Percentiles rank a stretch among this genome's conserved stretches.
Conservation (phyloP, 2,329 filamentous ascomycete species). For the Penicillium sp. region DNA sequence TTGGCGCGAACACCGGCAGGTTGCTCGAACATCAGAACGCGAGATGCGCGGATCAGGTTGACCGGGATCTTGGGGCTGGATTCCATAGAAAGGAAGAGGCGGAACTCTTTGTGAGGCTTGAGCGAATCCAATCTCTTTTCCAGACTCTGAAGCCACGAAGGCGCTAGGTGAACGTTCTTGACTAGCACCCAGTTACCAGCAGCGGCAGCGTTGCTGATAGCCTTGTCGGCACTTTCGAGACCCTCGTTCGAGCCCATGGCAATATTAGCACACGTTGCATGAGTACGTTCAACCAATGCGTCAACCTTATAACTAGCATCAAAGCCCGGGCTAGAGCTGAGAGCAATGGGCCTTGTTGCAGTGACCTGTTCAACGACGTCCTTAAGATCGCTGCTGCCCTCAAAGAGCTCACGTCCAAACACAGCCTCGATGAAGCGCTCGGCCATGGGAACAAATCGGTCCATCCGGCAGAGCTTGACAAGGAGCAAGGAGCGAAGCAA, state of each 20-base stretch:
- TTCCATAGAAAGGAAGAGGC: slow-evolving; percentile 97
- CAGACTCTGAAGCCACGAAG: slow-evolving; percentile 92
- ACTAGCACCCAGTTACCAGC: slow-evolving; percentile 93
- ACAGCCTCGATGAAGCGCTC: slow-evolving; percentile 86
- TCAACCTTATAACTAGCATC: slow-evolving; percentile 99
- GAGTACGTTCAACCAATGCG: slow-evolving; percentile 79
- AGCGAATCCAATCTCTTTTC: slow-evolving; percentile 96
- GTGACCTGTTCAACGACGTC: slow-evolving; percentile 81
- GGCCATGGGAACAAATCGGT: slow-evolving; percentile 88
- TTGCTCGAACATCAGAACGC: slow-evolving; percentile 97
- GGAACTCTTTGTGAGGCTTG: slow-evolving; percentile 89
- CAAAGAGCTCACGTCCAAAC: slow-evolving; percentile 79
- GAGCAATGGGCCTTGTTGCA: slow-evolving; percentile 78
- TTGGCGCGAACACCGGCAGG: slow-evolving; percentile 94
- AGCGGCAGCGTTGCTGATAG: slow-evolving; percentile 86
- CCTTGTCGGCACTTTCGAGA: slow-evolving; percentile 88
- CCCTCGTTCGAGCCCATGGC: slow-evolving; percentile 99
- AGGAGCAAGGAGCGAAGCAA: slow-evolving; percentile 80
- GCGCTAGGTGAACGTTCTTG: slow-evolving; percentile 97
- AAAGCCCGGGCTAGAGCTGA: slow-evolving; percentile 94
- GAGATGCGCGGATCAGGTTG: slow-evolving; percentile 86
- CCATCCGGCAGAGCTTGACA: slow-evolving; percentile 91
- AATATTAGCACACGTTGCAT: slow-evolving; percentile 87
- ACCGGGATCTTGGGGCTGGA: slow-evolving; percentile 95
- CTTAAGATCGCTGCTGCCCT: slow-evolving; percentile 80